Evolutionary conservation across 2,329 filamentous ascomycete species (phyloP), one percentile per base, ranked within the genome.

Genomic region (Dothistroma septosporum): DNA sequence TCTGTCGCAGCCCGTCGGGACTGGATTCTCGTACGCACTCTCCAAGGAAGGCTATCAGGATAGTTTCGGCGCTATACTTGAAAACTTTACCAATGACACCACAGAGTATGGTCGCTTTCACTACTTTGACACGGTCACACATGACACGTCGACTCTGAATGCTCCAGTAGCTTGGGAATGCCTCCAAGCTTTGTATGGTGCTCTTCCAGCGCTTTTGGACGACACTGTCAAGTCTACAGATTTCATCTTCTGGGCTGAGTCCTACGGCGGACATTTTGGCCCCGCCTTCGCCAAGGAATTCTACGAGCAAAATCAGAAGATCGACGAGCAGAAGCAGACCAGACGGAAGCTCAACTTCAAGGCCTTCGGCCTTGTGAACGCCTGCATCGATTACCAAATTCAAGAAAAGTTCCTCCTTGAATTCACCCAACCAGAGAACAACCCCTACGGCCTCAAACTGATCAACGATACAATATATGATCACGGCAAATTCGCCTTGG

Each of bases 1-100:
- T 72, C 76, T 87, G 56, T 83, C 82, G 55, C 83, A 87, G 70
- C 84, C 84, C 4, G 74, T 82, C 22, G 82, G 82, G 44, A 79
- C 81, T 33, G 84, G 53, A 19, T 61, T 61, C 56, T 61, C 59
- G 24, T 61, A 61, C 68, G 60, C 54, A 37, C 57, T 57, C 58
- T 61, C 62, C 33, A 49, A 60, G 12, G 60, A 49, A 32, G 59
- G 70, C 74, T 24, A 79, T 75, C 8, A 80, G 78, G 5, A 73
- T 73, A 77, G 78, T 59, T 73, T 80, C 55, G 75, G 78, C 62
- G n/a, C 73, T 74, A 1, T 75, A 69, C 1, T 66, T 75, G 41
- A 77, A 9, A 24, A 52, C 19, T 12, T 44, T 7, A 35, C 35
- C 22, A 62, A 67, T 48, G 60, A 63, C 14, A 62, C 71, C n/a